Base-by-base conservation (phyloP, 2,329 filamentous ascomycete genomes). In the Xylaria sp. region DNA sequence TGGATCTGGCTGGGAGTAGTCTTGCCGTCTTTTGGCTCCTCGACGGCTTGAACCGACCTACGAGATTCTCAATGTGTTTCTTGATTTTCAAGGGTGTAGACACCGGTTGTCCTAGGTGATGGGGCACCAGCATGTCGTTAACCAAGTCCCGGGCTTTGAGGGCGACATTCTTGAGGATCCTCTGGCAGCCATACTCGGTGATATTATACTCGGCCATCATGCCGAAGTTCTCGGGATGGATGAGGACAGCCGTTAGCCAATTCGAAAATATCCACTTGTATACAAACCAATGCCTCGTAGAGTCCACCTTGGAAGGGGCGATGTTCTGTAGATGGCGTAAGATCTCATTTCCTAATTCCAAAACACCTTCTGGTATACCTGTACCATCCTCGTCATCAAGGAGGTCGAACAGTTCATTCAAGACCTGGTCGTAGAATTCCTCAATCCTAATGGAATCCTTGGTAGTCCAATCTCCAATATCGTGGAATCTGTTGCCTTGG, bases 241-340 rank as follows among this genome's bases (percentile, higher is more conserved):
- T 92, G 76, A 98, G 89, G 63, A 94, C 91, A 75, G 92, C 91
- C 56, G 93, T 87, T 44, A 98, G 84, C 81, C 96, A 98, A 61
- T 91, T 91, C 71, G 94, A 92, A 79, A 98, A 97, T 71, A 98
- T 90, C 90, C 95, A 99, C 78, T 94, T 92, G 76, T 91, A 93
- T 72, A 98, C 90, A 73, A 98, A 88, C 84, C 94, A 97, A 74
- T 90, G 90, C 71, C 94, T 89, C 48, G 94, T 94, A 74, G 89
- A 89, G 73, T 92, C 90, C 70, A 92, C 89, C 72, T 88, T 88
- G 73, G 68, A 68, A 18, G 70, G 70, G 41, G 66, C 70, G 28
- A 91, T 90, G 73, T 86, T 86, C 72, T 93, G 90, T 69, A 97
- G 84, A 76, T 94, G 94, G 68, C 87, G 87, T 54, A 97, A 83